Evolutionary conservation across 148 eudicot species (phyloP).

Genomic region (Tetragonia tetragonoides): DNA sequence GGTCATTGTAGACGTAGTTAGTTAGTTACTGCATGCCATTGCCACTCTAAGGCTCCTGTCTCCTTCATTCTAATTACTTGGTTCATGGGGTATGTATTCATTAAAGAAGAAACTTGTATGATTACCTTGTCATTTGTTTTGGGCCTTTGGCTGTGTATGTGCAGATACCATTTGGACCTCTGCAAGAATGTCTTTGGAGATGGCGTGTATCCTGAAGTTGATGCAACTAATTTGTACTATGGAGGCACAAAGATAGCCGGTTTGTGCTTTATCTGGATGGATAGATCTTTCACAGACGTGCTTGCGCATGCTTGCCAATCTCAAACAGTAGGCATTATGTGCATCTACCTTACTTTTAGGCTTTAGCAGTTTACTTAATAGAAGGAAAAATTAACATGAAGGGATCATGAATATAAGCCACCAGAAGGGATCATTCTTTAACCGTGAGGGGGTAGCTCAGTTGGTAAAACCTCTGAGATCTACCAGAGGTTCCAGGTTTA

Average conservation of each 20-base stretch:
- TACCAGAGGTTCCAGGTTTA: too few relatives aligned
- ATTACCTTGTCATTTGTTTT: neutral
- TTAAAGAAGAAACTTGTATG: neutral
- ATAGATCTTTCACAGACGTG: neutral
- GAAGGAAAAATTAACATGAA: too few relatives aligned
- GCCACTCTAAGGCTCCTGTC: neutral
- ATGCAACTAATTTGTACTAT: slow-evolving; percentile 79
- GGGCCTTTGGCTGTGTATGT: slow-evolving; percentile 20
- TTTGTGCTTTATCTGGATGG: slow-evolving; percentile 17
- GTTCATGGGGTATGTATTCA: neutral
- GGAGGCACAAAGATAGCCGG: slow-evolving; percentile 95
- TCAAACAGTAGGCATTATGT: neutral
- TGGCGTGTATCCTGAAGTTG: slow-evolving; percentile 78
- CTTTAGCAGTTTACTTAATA: too few relatives aligned
- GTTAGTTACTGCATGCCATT: neutral
- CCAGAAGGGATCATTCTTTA: too few relatives aligned
- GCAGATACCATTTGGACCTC: slow-evolving; percentile 98
- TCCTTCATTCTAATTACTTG: neutral
- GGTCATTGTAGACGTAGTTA: neutral
- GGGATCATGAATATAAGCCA: too few relatives aligned
- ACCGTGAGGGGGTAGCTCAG: too few relatives aligned
- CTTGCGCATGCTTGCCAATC: neutral
- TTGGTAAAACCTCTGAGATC: too few relatives aligned
- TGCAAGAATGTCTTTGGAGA: slow-evolving; percentile 97
- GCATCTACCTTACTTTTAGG: neutral